Percentiles rank a stretch among this genome's conserved stretches.
These are phyloP conservation scores for Pseudevernia furfuracea DNA, from an alignment of 495 filamentous ascomycete species.

Conservation along the genomic window DNA sequence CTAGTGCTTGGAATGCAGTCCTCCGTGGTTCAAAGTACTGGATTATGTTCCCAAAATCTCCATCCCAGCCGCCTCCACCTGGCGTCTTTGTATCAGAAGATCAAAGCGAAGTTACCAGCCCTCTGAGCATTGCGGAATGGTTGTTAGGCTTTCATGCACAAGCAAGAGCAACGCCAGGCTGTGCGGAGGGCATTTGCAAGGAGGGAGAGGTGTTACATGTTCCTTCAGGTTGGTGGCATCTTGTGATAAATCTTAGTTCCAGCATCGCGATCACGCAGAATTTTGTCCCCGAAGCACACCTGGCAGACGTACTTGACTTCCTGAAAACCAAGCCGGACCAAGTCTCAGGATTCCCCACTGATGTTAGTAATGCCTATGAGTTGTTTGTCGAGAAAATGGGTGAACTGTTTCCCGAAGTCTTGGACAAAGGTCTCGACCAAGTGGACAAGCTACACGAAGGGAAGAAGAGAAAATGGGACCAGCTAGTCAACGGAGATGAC, in stretches of 20 bases:
- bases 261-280: conserved; percentile 93
- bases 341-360: conserved; percentile 74
- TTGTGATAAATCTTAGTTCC: conserved; percentile 80
- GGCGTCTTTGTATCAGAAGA: conserved; percentile 90
- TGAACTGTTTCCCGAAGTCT: conserved; percentile 53
- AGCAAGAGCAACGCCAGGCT: conserved; percentile 68
- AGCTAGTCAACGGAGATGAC: conserved; percentile 48
- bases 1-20: conserved; percentile 93
- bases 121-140: conserved; percentile 94
- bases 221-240: conserved; percentile 91
- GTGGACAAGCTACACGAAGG: conserved; percentile 52
- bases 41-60: conserved; percentile 82
- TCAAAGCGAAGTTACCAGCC: conserved; percentile 88
- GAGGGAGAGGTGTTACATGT: conserved; percentile 91
- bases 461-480: conserved; percentile 83
- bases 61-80: conserved; percentile 59
- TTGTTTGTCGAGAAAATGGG: conserved; percentile 67
- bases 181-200: conserved; percentile 77
- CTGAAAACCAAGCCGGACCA: conserved; percentile 74
- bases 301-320: conserved; percentile 71
- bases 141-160: conserved; percentile 85
- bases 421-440: conserved; percentile 56
- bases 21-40: conserved; percentile 90
- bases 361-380: conserved; percentile 64
- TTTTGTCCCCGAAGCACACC: conserved; percentile 74